phyloP scores from a whole-genome alignment of 257 asterid species.

The Mitragyna speciosa region DNA sequence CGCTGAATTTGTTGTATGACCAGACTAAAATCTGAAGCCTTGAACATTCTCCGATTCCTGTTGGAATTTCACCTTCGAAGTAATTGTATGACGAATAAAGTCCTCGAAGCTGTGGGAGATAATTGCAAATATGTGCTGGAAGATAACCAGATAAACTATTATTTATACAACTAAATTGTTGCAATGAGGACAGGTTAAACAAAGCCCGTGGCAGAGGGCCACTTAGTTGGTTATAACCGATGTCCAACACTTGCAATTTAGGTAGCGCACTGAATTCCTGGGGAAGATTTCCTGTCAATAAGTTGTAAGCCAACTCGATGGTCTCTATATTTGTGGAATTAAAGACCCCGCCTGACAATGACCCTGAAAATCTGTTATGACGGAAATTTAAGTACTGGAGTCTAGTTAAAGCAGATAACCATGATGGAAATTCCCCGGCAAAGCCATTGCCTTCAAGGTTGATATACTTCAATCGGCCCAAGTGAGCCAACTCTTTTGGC shows the following conservation, averaged over 20 bases:
- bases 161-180: not conserved
- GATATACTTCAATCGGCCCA: slow-evolving; percentile 17
- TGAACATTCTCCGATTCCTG: not conserved
- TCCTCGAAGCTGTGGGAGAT: not conserved
- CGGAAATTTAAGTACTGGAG: not conserved
- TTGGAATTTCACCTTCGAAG: slow-evolving; percentile 9
- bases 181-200: not conserved
- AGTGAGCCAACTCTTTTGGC: not conserved
- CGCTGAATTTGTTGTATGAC: slow-evolving; percentile 18
- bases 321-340: not conserved
- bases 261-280: slow-evolving; percentile 7
- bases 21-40: not conserved
- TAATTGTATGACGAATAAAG: not conserved
- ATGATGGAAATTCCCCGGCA: slow-evolving; percentile 20
- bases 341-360: not conserved
- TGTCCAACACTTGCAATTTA: not conserved
- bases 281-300: slow-evolving; percentile 28
- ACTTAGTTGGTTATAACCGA: not conserved
- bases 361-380: slow-evolving; percentile 9
- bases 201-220: not conserved
- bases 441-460: slow-evolving; percentile 16
- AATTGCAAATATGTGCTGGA: slow-evolving; percentile 4
- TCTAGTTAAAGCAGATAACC: slow-evolving; percentile 14
- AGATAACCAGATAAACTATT: slow-evolving; percentile 15
- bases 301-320: not conserved